These are phyloP conservation scores for Lodderomyces beijingensis DNA, from an alignment of 1,139 yeast species.

Conservation along the genomic window DNA sequence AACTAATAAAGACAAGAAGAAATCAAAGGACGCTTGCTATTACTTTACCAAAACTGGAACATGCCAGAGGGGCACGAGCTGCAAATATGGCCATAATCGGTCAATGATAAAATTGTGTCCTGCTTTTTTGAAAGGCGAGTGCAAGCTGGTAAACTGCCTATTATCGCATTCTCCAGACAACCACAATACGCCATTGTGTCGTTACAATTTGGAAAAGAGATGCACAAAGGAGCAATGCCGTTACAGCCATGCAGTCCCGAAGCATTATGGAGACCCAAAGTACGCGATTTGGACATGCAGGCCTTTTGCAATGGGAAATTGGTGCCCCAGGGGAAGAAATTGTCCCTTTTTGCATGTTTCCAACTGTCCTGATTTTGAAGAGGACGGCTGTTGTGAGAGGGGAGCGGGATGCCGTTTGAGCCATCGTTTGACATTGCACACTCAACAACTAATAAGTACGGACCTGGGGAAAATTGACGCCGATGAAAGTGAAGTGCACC, in stretches of 20 bases:
- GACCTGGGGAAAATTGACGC: slow-evolving; percentile 17
- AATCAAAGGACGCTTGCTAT: slow-evolving; percentile 27
- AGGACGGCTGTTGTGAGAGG: slow-evolving; percentile 52
- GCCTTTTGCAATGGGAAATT: slow-evolving; percentile 65
- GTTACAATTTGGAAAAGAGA: slow-evolving; percentile 42
- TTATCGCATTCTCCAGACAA: slow-evolving; percentile 56
- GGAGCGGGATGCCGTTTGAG: slow-evolving; percentile 44
- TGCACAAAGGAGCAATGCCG: slow-evolving; percentile 57
- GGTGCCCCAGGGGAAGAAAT: slow-evolving; percentile 55
- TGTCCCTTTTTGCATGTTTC: slow-evolving; percentile 58
- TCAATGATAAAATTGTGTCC: slow-evolving; percentile 54
- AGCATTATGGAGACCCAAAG: slow-evolving; percentile 34
- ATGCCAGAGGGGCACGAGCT: slow-evolving; percentile 49
- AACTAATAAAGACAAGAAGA: background rate
- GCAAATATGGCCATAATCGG: slow-evolving; percentile 54
- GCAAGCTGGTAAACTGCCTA: slow-evolving; percentile 47
- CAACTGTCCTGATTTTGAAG: slow-evolving; percentile 71
- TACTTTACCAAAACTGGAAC: slow-evolving; percentile 40
- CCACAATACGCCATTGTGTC: slow-evolving; percentile 65
- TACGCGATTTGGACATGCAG: slow-evolving; percentile 53
- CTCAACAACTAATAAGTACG: slow-evolving; percentile 25
- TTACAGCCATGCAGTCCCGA: slow-evolving; percentile 42
- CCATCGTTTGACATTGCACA: slow-evolving; percentile 38
- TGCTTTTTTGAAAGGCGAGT: slow-evolving; percentile 40
- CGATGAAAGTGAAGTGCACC: background rate